Evolutionary conservation across 2,329 filamentous ascomycete species (phyloP), one percentile per base, ranked within the genome.

Genomic region (Neonectria neomacrospora): DNA sequence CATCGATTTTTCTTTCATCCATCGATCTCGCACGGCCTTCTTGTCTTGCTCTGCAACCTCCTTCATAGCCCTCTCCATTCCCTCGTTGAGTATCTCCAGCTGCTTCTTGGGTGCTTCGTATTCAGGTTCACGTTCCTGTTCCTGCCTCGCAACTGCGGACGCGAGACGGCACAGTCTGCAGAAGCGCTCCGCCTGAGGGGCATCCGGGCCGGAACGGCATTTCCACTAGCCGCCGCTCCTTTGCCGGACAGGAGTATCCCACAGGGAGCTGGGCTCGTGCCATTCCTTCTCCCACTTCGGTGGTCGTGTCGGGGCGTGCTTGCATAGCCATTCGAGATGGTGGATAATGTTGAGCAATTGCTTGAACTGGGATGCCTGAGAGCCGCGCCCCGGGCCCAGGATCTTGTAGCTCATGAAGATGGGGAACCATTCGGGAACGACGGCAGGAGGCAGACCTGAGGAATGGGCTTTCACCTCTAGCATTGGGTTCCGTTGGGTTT

Each of bases 191-290:
- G 42, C 58, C n/a, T 39, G 41, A 8, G 67, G 61, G 23, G 65
- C 65, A 23, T 65, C 68, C 54, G 52, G 26, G 37, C 60, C 60
- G 9, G 70, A 71, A 54, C 70, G 68, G 68, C 70, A 72, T 72
- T 64, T 72, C 70, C 70, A 72, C 70, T 72, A 72, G 65, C 70
- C 70, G 44, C 70, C 70, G 65, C 59, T 68, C 63, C 44, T 54
- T 51, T 65, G 61, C 54, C 65, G 67, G 54, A 61, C 59, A 42
- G 55, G 65, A 54, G 63, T 63, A 32, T 61, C 50, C 70, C 70
- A 72, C 30, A 23, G 50, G 18, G 48, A 20, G 39, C 34, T 68
- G 1, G 65, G 53, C 2, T 64, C 55, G 32, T 72, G 68, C 70
- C 68, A 72, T 34, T 72, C 62, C 16, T 68, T 62, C 22, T 71